A percentile compares a stretch with the other conserved stretches of the same genome.
These are phyloP conservation scores for Nicotiana paniculata DNA, from an alignment of 257 asterid genomes.

Conservation along the genomic window DNA sequence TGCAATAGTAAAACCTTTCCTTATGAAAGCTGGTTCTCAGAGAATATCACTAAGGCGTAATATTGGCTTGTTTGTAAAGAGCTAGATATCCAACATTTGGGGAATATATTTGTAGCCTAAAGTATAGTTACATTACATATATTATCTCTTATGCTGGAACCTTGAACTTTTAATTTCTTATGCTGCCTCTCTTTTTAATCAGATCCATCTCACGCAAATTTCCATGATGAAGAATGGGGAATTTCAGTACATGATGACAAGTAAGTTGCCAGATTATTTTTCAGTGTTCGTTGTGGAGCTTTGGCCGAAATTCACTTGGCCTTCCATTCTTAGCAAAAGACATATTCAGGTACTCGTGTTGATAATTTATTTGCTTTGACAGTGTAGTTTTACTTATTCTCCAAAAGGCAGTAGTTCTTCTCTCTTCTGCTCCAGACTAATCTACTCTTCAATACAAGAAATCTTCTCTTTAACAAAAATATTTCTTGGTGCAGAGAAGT, in stretches of 20 bases:
- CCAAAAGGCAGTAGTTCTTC: too few relatives aligned
- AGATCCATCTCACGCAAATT: constrained; percentile 38
- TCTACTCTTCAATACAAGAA: neutral
- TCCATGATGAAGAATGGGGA: constrained; percentile 63
- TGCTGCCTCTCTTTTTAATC: neutral
- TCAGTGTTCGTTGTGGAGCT: constrained; percentile 64
- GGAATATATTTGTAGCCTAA: too few relatives aligned
- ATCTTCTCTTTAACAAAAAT: neutral
- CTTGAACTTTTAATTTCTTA: constrained; percentile 18
- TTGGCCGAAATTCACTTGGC: constrained; percentile 92
- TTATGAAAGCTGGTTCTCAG: too few relatives aligned
- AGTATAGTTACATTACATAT: too few relatives aligned
- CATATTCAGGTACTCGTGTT: constrained; percentile 50
- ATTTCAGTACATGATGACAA: constrained; percentile 54
- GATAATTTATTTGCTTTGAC: neutral
- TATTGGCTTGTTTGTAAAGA: too few relatives aligned
- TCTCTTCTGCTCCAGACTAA: neutral
- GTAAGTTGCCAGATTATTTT: constrained; percentile 33
- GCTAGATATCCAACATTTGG: too few relatives aligned
- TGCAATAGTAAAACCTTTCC: too few relatives aligned
- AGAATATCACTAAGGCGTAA: too few relatives aligned
- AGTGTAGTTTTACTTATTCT: neutral
- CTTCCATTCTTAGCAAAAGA: constrained; percentile 72
- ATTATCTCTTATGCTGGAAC: neutral
- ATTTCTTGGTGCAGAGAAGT: constrained; percentile 61